Evolutionary conservation across 2,329 filamentous ascomycete genomes (phyloP).

Genomic region (Dryadomyces quercus-mongolicae): DNA sequence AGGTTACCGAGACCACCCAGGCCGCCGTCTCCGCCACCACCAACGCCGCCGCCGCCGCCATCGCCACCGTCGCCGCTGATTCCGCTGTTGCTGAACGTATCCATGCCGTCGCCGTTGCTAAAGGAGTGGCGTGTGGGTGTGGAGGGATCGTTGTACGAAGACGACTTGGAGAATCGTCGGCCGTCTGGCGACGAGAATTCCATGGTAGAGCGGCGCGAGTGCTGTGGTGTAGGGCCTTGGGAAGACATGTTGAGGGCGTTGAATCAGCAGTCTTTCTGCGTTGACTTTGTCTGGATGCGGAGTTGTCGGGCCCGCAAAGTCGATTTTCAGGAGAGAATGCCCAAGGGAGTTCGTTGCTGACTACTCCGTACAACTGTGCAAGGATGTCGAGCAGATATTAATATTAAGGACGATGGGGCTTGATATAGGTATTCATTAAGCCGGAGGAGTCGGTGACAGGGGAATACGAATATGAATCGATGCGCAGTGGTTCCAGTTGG

Average conservation of each 20-base stretch:
- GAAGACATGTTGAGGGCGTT: slow-evolving; percentile 1
- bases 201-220: slow-evolving; percentile 47
- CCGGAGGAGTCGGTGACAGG: not conserved
- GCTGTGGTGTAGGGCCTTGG: slow-evolving; percentile 29
- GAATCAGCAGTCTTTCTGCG: not conserved
- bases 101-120: slow-evolving; percentile 26
- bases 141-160: slow-evolving; percentile 32
- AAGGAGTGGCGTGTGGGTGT: slow-evolving; percentile 29
- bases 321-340: too few species aligned
- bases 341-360: too few species aligned
- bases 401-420: too few species aligned
- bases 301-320: too few species aligned
- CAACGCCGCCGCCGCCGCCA: slow-evolving; percentile 16
- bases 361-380: too few species aligned
- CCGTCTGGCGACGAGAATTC: slow-evolving; percentile 36
- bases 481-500: not conserved
- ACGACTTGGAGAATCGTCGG: slow-evolving; percentile 35
- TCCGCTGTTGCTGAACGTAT: slow-evolving; percentile 19
- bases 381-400: too few species aligned
- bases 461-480: not conserved
- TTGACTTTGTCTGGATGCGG: too few species aligned
- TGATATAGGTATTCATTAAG: too few species aligned
- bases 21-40: slow-evolving; percentile 19
- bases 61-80: not conserved
- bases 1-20: slow-evolving; percentile 53